Base-by-base conservation (phyloP, 495 filamentous ascomycete genomes). In the Penicillium canescens region DNA sequence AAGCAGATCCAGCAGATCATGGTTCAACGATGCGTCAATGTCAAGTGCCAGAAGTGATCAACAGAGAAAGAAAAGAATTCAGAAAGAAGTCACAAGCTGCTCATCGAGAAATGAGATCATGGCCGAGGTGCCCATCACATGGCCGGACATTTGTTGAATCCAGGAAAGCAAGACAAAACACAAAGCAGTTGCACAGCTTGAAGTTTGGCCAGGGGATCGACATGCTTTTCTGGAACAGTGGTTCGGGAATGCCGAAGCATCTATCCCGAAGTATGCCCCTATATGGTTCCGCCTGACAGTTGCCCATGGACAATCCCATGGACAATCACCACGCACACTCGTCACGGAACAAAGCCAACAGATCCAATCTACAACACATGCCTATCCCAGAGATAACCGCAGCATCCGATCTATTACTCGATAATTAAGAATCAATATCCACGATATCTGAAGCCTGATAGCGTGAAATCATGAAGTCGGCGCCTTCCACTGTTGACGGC, bases 401-500 rank as follows among this genome's bases (percentile, higher is more conserved):
- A 38, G 35, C 21, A 31, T 31, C 36, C 36, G 14, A 50, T 50
- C 1, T 4, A 24, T 13, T 35, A 24, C 20, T 34, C 31, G 16
- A 50, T 18, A 10, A 3, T 23, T n/a, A 41, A 23, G 3, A 28
- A 18, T 23, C 12, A 24, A 28, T 43, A 43, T 14, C 14, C 7
- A 14, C 14, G 6, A 24, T 36, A 47, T 37, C 33, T 26, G 6
- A 31, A 2, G 28, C 6, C 18, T 51, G 49, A 51, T 51, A 51
- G 18, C 20, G n/a, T 21, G 12, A 34, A 24, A 24, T 1, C 24
- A 21, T 41, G 34, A 24, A n/a, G 20, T 51, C 49, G 49, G 49
- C 34, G 49, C 36, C 39, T 51, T 24, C 49, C 18, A 33, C 11
- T 47, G 10, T 39, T 2, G 14, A 51, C 49, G 49, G 49, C 49